phyloP scores from a whole-genome alignment of 2,329 filamentous ascomycete genomes.

The Apiospora kogelbergensis region DNA sequence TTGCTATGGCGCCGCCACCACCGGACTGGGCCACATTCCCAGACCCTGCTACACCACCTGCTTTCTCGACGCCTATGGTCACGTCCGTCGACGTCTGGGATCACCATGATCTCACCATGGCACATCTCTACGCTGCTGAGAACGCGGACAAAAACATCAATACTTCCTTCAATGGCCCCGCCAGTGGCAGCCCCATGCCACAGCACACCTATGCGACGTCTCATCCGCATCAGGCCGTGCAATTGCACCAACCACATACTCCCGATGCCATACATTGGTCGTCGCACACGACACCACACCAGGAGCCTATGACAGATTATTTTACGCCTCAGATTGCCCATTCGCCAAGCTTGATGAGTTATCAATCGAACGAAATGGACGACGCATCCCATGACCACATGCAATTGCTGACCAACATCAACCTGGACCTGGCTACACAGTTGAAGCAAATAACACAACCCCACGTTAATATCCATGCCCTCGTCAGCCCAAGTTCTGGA shows the following conservation, averaged over 20 bases:
- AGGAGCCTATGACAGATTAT: neutral
- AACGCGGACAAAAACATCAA: neutral
- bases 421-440: neutral
- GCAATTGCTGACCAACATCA: neutral
- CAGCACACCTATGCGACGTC: neutral
- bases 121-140: neutral
- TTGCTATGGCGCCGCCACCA: neutral
- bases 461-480: neutral
- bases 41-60: neutral
- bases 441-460: neutral
- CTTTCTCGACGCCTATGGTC: neutral
- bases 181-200: neutral
- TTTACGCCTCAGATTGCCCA: neutral
- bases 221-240: neutral
- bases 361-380: neutral
- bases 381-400: neutral
- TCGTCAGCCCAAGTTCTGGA: neutral
- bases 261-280: neutral
- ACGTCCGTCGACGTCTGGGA: neutral
- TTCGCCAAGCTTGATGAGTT: neutral
- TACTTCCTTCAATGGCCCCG: neutral
- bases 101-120: neutral
- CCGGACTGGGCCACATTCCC: neutral
- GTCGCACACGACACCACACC: neutral
- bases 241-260: neutral